These are phyloP conservation scores for Phaeotremella fagi DNA, from an alignment of 768 basidiomycete genomes.

Conservation along the genomic window DNA sequence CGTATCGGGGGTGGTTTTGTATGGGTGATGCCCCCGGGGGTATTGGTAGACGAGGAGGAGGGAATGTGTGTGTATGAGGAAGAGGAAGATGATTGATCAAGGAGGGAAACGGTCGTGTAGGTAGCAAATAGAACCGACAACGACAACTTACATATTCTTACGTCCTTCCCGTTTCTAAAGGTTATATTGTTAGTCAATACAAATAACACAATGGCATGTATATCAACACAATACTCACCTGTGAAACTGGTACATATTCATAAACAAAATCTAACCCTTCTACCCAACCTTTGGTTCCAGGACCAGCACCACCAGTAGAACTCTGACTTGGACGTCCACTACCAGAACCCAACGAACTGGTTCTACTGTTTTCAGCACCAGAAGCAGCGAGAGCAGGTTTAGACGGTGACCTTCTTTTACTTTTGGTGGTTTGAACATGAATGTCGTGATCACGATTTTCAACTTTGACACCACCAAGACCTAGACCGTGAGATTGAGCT, in stretches of 20 bases:
- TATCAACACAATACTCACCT: conserved; percentile 25
- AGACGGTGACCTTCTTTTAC: neutral
- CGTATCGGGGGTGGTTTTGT: no score
- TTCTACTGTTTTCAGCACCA: neutral
- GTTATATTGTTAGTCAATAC: neutral
- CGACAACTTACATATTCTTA: conserved; percentile 37
- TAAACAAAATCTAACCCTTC: conserved; percentile 34
- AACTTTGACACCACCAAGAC: neutral
- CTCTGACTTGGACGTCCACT: no score
- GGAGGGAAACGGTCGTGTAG: neutral
- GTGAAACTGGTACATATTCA: conserved; percentile 37
- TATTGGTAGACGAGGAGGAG: neutral
- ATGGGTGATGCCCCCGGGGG: no score
- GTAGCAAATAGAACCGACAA: neutral
- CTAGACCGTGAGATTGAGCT: neutral
- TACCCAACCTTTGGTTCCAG: neutral
- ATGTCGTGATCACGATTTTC: neutral
- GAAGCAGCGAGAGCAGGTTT: neutral
- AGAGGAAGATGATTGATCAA: neutral
- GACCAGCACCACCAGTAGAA: neutral
- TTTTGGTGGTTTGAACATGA: neutral
- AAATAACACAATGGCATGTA: no score
- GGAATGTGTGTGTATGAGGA: neutral
- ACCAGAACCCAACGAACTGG: no score
- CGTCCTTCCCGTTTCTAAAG: conserved; percentile 35